Base-by-base conservation (phyloP, 1,139 yeast species). In the Geotrichum histeridarum region DNA sequence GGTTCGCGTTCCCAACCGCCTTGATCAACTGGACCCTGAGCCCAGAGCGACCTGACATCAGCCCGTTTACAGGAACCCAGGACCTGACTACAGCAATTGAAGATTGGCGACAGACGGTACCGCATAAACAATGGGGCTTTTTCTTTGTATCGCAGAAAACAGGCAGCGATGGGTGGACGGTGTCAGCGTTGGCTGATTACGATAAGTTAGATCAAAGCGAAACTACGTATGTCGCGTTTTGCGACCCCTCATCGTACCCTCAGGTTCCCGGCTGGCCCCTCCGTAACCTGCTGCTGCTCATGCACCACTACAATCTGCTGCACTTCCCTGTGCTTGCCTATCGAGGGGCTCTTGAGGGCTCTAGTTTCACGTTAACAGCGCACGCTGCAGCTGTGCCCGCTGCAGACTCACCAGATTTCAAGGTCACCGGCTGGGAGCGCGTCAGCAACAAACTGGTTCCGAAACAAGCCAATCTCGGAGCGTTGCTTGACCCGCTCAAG, bases 351-450 rank as follows among this genome's bases (percentile, higher is more conserved):
- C 31, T 45, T 18, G 45, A 43, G 42, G 51, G 57, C 38, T 36
- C 47, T 4, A 17, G 43, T 12, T 42, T 48, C 18, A 4, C 47
- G 8, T 15, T 52, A 4, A 36, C 30, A 1, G n/a, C n/a, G n/a
- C n/a, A n/a, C n/a, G n/a, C n/a, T n/a, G 42, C 44, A 5, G 42
- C 43, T 8, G 43, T 39, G 4, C 50, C 54, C 12, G 39, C 8
- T 4, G 11, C 38, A 4, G 43, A 30, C 7, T 27, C 32, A 6
- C 8, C 37, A 11, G 27, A 39, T 5, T n/a, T 39, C 12, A 81
- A 77, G 56, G 72, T 81, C 1, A 76, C 82, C 1, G 99, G 99
- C 0, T 93, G 99, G 99, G 98, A 93, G 64, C 77, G 95, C 59
- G 17, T 52, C 9, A 71, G 66, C 31, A 90, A 89, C 0, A 84